phyloP scores from a whole-genome alignment of 768 basidiomycete species.

The Xanthoconium purpureum region DNA sequence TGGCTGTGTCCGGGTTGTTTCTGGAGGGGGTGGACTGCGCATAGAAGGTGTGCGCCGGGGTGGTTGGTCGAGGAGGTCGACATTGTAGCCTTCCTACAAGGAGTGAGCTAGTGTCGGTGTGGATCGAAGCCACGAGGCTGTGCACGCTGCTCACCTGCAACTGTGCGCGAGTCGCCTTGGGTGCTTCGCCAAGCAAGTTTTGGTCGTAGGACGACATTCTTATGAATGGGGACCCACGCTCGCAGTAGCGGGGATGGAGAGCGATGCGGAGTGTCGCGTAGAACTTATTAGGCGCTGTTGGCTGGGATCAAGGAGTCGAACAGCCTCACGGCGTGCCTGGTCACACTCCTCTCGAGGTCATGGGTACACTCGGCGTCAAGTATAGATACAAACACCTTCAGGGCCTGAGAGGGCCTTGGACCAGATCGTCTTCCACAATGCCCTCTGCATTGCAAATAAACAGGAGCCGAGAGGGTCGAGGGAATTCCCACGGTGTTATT shows the following conservation, averaged over 20 bases:
- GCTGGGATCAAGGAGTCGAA: conserved; percentile 7
- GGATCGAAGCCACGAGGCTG: conserved; percentile 1
- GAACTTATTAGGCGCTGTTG: conserved; percentile 17
- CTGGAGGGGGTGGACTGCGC: conserved; percentile 18
- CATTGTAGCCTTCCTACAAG: conserved; percentile 51
- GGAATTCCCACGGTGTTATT: conserved; percentile 17
- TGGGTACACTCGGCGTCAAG: background rate
- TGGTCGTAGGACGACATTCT: conserved; percentile 40
- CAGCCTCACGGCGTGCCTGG: conserved; percentile 28
- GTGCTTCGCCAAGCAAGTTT: conserved; percentile 38
- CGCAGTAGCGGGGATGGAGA: background rate
- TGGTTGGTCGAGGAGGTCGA: conserved; percentile 39
- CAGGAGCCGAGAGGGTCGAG: background rate
- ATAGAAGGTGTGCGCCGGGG: conserved; percentile 22
- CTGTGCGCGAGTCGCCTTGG: conserved; percentile 42
- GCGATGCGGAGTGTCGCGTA: conserved; percentile 2
- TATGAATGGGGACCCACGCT: background rate
- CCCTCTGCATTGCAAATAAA: background rate
- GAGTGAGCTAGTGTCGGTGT: background rate
- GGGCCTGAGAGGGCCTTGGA: background rate
- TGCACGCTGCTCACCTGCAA: conserved; percentile 38
- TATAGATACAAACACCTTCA: background rate
- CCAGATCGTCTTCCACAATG: background rate
- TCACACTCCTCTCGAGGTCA: background rate
- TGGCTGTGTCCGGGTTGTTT: conserved; percentile 11